Base-by-base conservation (phyloP, 331 rosid genomes). In the Dryas integrifolia region DNA sequence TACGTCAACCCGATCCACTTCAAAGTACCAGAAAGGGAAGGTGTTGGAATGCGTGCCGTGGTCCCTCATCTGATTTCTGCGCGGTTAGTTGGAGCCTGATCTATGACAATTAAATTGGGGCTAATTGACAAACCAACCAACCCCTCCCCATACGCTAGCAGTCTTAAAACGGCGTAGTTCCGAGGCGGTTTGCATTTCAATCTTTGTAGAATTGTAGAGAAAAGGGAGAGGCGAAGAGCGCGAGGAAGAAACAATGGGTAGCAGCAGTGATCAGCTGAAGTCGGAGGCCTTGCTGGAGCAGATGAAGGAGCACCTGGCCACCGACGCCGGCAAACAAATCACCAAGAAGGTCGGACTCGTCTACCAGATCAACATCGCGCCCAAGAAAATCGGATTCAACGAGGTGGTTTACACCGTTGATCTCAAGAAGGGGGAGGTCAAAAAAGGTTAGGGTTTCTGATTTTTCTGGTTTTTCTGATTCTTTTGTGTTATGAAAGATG, bases 381-480 rank as follows among this genome's bases (percentile, higher is more conserved):
- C 99, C 57, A 88, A 92, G 99, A 95, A 95, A 88, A 47, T 95
- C 69, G 99, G 99, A 72, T 26, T 85, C 74, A 70, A 95, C 11
- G 98, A 92, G 90, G 90, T 86, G 6, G 30, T 76, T 35, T 95
- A 88, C 59, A 83, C 85, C 1, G 84, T 95, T 85, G 97, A 95
- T 90, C 92, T 92, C 76, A 95, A 95, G 97, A 88, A 88, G 70
- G 97, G 96, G 69, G 85, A 85, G 61, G 96, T 95, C 65, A 73
- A 44, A 70, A 88, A 88, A 92, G 98, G 97, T 91, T 81, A 4
- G 85, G 70, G 73, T 15, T 72, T 30, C 18, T 9, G 1, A 6
- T 43, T 72, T 26, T 44, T 8, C 16, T 39, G 47, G 9, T 40
- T 24, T 18, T 50, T 21, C 8, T 21, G 50, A 41, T 7, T 65